Base-by-base conservation (phyloP, 2,329 filamentous ascomycete genomes). In the Claviceps spartinae region DNA sequence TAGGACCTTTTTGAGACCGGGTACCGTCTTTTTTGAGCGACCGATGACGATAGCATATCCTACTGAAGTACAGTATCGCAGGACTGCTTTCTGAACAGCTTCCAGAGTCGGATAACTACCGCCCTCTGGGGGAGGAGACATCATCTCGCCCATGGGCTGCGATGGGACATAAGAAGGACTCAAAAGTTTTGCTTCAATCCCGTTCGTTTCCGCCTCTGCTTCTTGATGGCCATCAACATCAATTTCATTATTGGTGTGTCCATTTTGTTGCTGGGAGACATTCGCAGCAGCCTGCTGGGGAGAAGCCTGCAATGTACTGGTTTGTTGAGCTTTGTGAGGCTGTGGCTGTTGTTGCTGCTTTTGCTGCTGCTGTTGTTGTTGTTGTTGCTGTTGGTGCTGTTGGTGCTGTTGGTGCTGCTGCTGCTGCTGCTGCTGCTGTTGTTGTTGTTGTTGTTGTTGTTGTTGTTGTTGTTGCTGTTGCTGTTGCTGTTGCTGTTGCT, bases 31-130 rank as follows among this genome's bases (percentile, higher is more conserved):
- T 63, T 84, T 84, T 0, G 81, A 83, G 38, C 81, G 72, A 2
- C 81, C 81, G 62, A 84, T 84, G 54, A 84, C 81, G 49, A 83
- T 81, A 7, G 81, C 81, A 62, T 83, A 84, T 47, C 81, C 81
- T 44, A 83, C 80, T 16, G 79, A 81, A 0, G 80, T 81, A 60
- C 80, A 83, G 60, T 83, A 83, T n/a, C 73, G 69, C 53, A 83
- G 67, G 18, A 83, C 80, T 34, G 77, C 77, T 61, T 81, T 78
- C 60, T 83, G 81, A 8, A 84, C 76, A 7, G 79, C 78, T 55
- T 84, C 81, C 26, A 84, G 69, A 2, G 79, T 83, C 2, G 79
- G 74, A 57, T 79, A 84, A 58, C 77, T 82, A 18, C 78, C 78
- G 6, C 80, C 81, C 59, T 83, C 78, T 1, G 80, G 80, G 4